Evolutionary conservation across 108 stramenopile genomes (phyloP).

Genomic region (Mediolabrus comicus): DNA sequence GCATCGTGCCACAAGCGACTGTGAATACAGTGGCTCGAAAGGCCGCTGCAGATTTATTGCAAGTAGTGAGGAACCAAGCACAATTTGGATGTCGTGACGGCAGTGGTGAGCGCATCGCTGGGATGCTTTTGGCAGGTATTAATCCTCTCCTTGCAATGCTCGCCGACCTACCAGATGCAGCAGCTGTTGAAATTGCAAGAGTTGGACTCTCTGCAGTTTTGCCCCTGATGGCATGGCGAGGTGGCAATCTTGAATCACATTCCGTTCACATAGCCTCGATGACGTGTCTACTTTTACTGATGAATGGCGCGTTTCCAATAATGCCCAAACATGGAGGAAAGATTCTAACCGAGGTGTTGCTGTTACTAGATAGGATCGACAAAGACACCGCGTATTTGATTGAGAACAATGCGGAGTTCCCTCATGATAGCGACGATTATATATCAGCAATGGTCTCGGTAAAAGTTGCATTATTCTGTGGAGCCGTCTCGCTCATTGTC

Average conservation of each 20-base stretch:
- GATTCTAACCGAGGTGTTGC: constrained; percentile 55
- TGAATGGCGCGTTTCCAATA: constrained; percentile 63
- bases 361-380: constrained; percentile 26
- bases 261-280: constrained; percentile 36
- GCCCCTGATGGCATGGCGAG: constrained; percentile 51
- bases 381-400: constrained; percentile 17
- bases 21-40: constrained; percentile 12
- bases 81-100: constrained; percentile 20
- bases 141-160: constrained; percentile 56
- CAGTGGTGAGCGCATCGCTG: constrained; percentile 33
- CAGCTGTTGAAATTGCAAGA: constrained; percentile 61
- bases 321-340: constrained; percentile 68
- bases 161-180: constrained; percentile 34
- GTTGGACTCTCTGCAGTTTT: constrained; percentile 58
- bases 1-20: not conserved
- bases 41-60: constrained; percentile 16
- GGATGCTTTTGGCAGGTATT: constrained; percentile 52
- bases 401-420: constrained; percentile 13
- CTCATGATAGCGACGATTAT: constrained; percentile 4
- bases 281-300: constrained; percentile 49
- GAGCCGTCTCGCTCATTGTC: constrained; percentile 44
- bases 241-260: constrained; percentile 25
- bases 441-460: constrained; percentile 8
- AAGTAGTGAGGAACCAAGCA: constrained; percentile 16
- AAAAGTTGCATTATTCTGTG: constrained; percentile 32